Percentiles rank a stretch among this genome's conserved stretches.
Evolutionary conservation across 1,284 basidiomycete genomes (phyloP).

Genomic region (Mycena citricolor): DNA sequence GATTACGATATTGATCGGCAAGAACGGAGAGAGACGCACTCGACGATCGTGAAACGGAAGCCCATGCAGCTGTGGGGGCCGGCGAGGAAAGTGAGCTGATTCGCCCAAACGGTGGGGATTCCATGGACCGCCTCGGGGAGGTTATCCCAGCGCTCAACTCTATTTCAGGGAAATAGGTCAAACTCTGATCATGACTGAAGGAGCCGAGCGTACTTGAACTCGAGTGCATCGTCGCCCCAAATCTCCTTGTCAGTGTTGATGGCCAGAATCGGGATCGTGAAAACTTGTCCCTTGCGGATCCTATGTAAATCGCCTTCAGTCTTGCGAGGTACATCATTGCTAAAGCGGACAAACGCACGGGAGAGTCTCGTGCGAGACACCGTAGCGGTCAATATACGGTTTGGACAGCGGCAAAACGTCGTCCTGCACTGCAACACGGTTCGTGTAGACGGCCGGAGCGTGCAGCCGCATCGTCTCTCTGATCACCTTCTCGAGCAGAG

Average conservation of each 20-base stretch:
- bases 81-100: slow-evolving; percentile 41
- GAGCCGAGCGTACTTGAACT: no score
- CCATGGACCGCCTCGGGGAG: slow-evolving; percentile 25
- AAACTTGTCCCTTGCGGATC: not conserved
- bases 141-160: slow-evolving; percentile 36
- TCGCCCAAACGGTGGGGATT: slow-evolving; percentile 40
- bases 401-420: slow-evolving; percentile 54
- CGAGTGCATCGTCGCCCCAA: no score
- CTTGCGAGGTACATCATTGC: no score
- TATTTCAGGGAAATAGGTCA: no score
- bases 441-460: slow-evolving; percentile 55
- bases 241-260: not conserved
- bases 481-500: slow-evolving; percentile 58
- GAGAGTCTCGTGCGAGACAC: slow-evolving; percentile 23
- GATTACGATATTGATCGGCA: slow-evolving; percentile 1
- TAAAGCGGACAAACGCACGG: no score
- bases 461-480: slow-evolving; percentile 65
- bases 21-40: no score
- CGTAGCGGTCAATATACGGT: slow-evolving; percentile 42
- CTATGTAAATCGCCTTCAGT: no score
- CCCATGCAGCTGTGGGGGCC: slow-evolving; percentile 42
- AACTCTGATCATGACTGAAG: no score
- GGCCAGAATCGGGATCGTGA: not conserved
- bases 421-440: slow-evolving; percentile 52
- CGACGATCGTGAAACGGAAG: slow-evolving; percentile 43